Base-by-base conservation (phyloP, 306 rosid genomes). In the Corylus americana region DNA sequence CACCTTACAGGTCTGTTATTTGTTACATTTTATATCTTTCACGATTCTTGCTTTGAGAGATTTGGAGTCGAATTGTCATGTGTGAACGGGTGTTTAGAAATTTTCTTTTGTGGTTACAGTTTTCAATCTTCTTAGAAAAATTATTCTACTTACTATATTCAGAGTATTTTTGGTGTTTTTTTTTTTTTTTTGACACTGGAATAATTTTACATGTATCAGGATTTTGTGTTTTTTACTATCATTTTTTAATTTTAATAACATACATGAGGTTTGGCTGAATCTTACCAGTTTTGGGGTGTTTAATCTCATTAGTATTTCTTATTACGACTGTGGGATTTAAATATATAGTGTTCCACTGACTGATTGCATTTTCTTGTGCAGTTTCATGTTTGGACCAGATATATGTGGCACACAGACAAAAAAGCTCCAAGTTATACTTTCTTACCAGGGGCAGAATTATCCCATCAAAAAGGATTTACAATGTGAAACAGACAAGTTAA, bases 401-500 rank as follows among this genome's bases (percentile, higher is more conserved):
- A 4, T 95, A 83, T 95, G 98, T 72, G 97, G 98, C 73, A 73
- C 97, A 0, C 96, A 95, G 81, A 92, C 97, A 5, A 95, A 95
- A 88, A 95, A 92, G 82, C 98, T 95, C 77, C 98, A 95, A 75
- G 83, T 85, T 71, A 92, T 95, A 85, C 86, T 95, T 75, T 95
- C 98, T 18, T 95, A 95, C 83, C 98, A 91, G 80, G 98, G 98
- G 80, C 98, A 95, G 85, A 95, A 95, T 78, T 95, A 95, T 90
- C 98, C 98, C 37, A 27, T 92, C 67, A 92, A 87, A 87, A 95
- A 95, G 85, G 98, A 91, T 81, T 79, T 95, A 80, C 90, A 92
- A 86, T 95, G 98, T 81, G 98, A 92, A 87, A 92, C 98, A 1
- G 98, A 95, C 86, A 95, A 95, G 85, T 87, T 95, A 81, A 95